These are phyloP conservation scores for Cryptococcus deneoformans DNA, from an alignment of 1,284 basidiomycete species.

Conservation along the genomic window DNA sequence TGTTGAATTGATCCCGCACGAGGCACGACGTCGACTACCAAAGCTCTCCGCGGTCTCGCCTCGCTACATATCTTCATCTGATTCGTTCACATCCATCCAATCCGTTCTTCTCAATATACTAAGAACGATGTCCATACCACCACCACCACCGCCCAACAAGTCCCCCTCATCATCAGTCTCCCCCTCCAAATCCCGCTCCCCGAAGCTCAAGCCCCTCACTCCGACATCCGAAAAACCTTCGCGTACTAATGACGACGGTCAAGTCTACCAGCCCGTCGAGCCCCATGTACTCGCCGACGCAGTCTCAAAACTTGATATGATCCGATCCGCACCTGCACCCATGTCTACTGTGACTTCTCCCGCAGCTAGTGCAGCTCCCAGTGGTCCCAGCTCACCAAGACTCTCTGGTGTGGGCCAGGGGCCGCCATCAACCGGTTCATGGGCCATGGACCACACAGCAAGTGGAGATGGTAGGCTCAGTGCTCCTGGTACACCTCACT, in stretches of 20 bases:
- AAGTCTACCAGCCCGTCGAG: constrained; percentile 20
- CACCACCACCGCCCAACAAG: constrained; percentile 14
- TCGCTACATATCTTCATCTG: too few relatives aligned
- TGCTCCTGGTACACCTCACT: constrained; percentile 48
- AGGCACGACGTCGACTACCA: too few relatives aligned
- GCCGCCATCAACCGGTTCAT: not conserved
- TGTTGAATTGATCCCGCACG: too few relatives aligned
- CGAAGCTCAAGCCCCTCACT: constrained; percentile 13
- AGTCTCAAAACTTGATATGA: constrained; percentile 40
- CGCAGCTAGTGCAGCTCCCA: constrained; percentile 30
- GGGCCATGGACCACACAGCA: constrained; percentile 1
- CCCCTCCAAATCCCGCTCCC: constrained; percentile 7
- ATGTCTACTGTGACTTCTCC: constrained; percentile 24
- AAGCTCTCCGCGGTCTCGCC: too few relatives aligned
- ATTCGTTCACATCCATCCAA: too few relatives aligned
- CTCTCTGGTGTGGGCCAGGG: constrained; percentile 1
- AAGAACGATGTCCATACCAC: constrained; percentile 29
- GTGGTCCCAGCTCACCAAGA: constrained; percentile 12
- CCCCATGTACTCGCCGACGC: constrained; percentile 41
- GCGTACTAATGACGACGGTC: not conserved
- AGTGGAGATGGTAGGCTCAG: constrained; percentile 18
- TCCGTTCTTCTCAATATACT: not conserved
- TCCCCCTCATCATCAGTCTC: not conserved
- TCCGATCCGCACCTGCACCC: constrained; percentile 31
- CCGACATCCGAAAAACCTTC: constrained; percentile 14